Percentiles rank a stretch among this genome's conserved stretches.
Conservation (phyloP, 495 filamentous ascomycete genomes). For the Xylaria intraflava region DNA sequence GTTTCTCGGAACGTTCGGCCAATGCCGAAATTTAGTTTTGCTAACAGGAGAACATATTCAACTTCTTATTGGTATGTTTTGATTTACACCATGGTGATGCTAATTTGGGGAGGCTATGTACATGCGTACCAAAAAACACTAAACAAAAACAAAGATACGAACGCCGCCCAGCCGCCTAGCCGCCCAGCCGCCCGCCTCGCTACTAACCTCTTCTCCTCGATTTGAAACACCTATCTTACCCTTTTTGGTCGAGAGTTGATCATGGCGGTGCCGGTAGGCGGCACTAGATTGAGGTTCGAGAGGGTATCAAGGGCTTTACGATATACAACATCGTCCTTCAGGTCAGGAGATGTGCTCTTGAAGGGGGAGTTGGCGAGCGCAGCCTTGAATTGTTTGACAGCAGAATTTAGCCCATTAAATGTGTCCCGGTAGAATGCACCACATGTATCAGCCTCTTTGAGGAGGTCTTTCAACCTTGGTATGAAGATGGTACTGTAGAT, state of each 20-base stretch:
- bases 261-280: slow-evolving; percentile 2
- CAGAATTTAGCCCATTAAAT: background rate
- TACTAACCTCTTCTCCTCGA: background rate
- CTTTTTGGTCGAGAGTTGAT: background rate
- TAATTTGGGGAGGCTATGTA: background rate
- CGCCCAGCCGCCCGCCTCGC: too few species aligned
- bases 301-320: background rate
- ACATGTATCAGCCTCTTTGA: background rate
- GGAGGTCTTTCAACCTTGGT: background rate
- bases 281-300: background rate
- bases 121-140: background rate
- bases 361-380: background rate
- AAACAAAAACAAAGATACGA: too few species aligned
- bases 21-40: background rate
- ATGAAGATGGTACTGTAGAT: background rate
- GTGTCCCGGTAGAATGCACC: background rate
- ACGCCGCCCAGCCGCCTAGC: too few species aligned
- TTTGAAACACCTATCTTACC: background rate
- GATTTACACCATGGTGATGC: background rate
- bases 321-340: background rate
- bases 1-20: background rate
- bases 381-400: background rate
- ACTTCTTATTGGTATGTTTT: background rate
- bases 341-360: background rate
- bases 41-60: too few species aligned